Base-by-base conservation (phyloP, 495 filamentous ascomycete species). In the Rhypophila decipiens region DNA sequence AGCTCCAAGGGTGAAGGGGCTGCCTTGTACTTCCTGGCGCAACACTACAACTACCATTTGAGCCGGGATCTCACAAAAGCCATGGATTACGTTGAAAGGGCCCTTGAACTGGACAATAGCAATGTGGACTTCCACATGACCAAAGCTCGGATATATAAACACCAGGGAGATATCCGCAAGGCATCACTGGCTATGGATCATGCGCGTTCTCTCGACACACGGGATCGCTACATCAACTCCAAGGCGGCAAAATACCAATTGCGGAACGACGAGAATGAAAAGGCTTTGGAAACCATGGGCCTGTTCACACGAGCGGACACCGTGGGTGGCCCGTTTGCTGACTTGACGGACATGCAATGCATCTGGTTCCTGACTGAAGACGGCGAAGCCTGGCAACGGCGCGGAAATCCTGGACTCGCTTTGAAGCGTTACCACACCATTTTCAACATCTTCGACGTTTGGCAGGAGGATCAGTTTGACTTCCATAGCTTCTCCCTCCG, bases 401-500 rank as follows among this genome's bases (percentile, higher is more conserved):
- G 90, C 63, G 81, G 81, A 53, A 88, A 90, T 56, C 68, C 88
- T 37, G 87, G 83, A 2, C 77, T 96, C 50, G 90, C 94, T 2
- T 72, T 99, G 35, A 99, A 99, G 71, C 82, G 93, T 27, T 90
- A 93, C 59, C 83, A 86, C 48, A 75, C 85, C 2, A 78, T 95
- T 44, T 84, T 82, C 64, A 88, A 91, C 67, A 90, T 97, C 47
- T 97, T 99, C 56, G 91, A 96, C 23, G 81, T 86, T 34, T 99
- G 93, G 93, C 84, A 94, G 53, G 93, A 99, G 55, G 93, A 99
- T 55, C 93, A 99, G 57, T 96, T 96, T 57, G 93, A 99, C 61
- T 99, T 99, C 74, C 93, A 99, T 70, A 87, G 81, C 65, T 99
- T 97, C 69, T 96, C 90, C 7, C 72, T 97, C 5, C 76, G 90